These are phyloP conservation scores for Fraxinus nigra DNA, from an alignment of 305 asterid genomes.

Conservation along the genomic window DNA sequence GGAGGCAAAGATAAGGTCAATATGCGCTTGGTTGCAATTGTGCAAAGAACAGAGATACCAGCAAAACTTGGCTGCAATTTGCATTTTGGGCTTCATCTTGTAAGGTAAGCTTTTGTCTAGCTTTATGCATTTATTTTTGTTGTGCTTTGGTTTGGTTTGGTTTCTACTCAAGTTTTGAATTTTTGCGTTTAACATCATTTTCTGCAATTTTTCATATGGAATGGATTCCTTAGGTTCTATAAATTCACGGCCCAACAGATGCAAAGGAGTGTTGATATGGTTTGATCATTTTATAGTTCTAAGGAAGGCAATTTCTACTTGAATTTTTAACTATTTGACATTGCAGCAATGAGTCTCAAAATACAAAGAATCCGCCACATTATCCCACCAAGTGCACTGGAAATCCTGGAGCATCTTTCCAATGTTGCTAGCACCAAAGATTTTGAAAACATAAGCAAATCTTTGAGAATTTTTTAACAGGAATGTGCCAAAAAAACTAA, in stretches of 20 bases:
- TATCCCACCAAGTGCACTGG: slow-evolving; percentile 42
- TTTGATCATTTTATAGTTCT: background rate
- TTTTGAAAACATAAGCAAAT: slow-evolving; percentile 61
- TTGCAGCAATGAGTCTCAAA: slow-evolving; percentile 60
- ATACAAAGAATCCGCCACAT: slow-evolving; percentile 44
- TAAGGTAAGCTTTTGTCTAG: background rate
- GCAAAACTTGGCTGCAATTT: background rate
- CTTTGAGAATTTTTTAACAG: slow-evolving; percentile 53
- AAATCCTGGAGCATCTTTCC: slow-evolving; percentile 63
- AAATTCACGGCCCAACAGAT: too few relatives aligned
- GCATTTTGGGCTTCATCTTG: background rate
- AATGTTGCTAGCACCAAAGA: slow-evolving; percentile 78
- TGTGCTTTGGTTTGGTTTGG: background rate
- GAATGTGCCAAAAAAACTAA: slow-evolving; percentile 18
- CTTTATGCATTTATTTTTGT: background rate
- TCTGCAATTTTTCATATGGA: background rate
- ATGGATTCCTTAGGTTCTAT: background rate
- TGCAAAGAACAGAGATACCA: background rate
- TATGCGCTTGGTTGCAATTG: background rate
- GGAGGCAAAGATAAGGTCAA: background rate
- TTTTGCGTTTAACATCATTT: background rate
- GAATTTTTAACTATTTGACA: slow-evolving; percentile 43
- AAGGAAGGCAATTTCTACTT: slow-evolving; percentile 45
- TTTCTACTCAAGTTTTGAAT: background rate
- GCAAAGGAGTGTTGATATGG: background rate